Percentiles rank a stretch among this genome's conserved stretches.
Evolutionary conservation across 176 grass and related monocot genomes (phyloP).

Genomic region (Tillandsia leiboldiana): DNA sequence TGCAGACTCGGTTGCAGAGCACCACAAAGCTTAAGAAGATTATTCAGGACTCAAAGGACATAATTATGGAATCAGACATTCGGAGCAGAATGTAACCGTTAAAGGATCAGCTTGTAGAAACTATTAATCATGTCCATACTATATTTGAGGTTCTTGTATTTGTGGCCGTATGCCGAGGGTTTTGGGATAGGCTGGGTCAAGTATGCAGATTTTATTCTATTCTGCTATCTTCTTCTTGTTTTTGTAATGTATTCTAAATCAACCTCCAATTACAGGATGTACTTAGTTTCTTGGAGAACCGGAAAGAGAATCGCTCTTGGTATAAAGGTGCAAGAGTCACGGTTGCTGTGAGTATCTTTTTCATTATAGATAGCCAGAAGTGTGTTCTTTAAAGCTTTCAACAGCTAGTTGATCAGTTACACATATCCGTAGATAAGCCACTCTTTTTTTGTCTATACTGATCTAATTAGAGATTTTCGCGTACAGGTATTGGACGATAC

Average conservation of each 20-base stretch:
- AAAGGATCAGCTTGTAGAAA: slow-evolving; percentile 64
- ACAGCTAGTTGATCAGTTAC: background rate
- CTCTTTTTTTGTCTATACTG: background rate
- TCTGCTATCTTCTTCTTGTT: background rate
- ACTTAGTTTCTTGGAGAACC: slow-evolving; percentile 78
- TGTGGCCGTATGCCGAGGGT: slow-evolving; percentile 63
- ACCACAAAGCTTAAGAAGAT: slow-evolving; percentile 94
- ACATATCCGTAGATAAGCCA: background rate
- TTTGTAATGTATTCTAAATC: slow-evolving; percentile 6
- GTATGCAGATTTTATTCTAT: slow-evolving; percentile 20
- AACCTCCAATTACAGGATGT: slow-evolving; percentile 53
- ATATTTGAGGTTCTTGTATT: slow-evolving; percentile 85
- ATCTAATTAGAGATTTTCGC: background rate
- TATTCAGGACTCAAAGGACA: slow-evolving; percentile 81
- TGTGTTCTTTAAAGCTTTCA: background rate
- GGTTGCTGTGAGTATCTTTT: slow-evolving; percentile 47
- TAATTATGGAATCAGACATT: slow-evolving; percentile 87
- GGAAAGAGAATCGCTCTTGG: slow-evolving; percentile 89
- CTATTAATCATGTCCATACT: slow-evolving; percentile 68
- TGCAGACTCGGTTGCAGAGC: slow-evolving; percentile 70
- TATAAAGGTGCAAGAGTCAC: slow-evolving; percentile 79
- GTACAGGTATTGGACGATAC: slow-evolving; percentile 80
- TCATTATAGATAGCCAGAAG: background rate
- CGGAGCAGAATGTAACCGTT: slow-evolving; percentile 76
- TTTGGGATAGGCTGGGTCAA: slow-evolving; percentile 95